A percentile compares a stretch with the other conserved stretches of the same genome.
phyloP scores from a whole-genome alignment of 495 filamentous ascomycete genomes.

The Acidiella bohemica region DNA sequence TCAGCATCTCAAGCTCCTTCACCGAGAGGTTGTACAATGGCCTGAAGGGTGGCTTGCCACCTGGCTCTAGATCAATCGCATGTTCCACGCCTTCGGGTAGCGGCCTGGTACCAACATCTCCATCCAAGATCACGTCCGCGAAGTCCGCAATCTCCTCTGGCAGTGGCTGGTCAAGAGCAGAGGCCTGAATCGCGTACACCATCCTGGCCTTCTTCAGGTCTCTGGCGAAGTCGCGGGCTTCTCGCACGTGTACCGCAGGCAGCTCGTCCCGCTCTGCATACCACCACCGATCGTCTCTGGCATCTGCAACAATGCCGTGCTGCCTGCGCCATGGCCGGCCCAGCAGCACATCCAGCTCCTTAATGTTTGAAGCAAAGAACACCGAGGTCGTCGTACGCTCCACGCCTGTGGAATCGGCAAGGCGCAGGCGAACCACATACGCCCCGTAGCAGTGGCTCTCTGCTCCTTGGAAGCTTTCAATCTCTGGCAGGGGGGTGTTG shows the following conservation, averaged over 20 bases:
- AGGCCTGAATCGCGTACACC: neutral
- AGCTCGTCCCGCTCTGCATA: neutral
- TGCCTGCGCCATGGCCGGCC: too few relatives aligned
- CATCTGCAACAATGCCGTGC: too few relatives aligned
- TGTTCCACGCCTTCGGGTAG: slow-evolving; percentile 1
- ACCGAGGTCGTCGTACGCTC: too few relatives aligned
- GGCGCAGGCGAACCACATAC: slow-evolving; percentile 1
- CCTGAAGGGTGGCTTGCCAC: neutral
- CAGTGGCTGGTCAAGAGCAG: neutral
- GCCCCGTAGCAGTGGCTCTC: slow-evolving; percentile 9
- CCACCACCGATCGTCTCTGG: neutral
- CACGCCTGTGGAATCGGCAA: neutral
- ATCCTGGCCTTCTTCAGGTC: too few relatives aligned
- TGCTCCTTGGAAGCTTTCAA: neutral
- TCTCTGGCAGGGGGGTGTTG: neutral
- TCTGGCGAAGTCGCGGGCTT: neutral
- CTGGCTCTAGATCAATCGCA: slow-evolving; percentile 2
- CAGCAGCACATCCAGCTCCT: neutral
- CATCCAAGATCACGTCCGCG: too few relatives aligned
- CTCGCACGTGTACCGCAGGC: too few relatives aligned
- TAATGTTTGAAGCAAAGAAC: neutral
- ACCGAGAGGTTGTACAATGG: slow-evolving; percentile 13
- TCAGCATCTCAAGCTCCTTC: slow-evolving; percentile 12
- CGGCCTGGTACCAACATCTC: too few relatives aligned
- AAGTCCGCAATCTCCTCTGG: too few relatives aligned